Evolutionary conservation across 306 rosid species (phyloP).

Genomic region (Lotus japonicus): DNA sequence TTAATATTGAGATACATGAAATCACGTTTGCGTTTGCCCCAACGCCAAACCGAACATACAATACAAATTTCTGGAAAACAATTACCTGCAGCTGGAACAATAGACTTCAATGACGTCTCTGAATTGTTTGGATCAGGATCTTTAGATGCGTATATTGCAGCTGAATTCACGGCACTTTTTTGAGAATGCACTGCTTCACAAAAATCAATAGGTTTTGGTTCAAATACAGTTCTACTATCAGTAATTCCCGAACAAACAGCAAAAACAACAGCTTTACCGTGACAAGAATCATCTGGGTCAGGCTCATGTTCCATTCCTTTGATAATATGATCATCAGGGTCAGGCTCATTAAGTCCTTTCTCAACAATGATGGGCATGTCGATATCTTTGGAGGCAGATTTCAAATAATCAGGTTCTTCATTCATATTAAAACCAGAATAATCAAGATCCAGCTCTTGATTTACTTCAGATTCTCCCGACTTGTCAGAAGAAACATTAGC

Average conservation of each 20-base stretch:
- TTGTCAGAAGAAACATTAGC: slow-evolving; percentile 32
- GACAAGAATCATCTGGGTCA: slow-evolving; percentile 50
- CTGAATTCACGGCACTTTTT: slow-evolving; percentile 17
- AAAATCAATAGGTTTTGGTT: slow-evolving; percentile 9
- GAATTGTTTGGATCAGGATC: slow-evolving; percentile 43
- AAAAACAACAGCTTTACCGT: slow-evolving; percentile 20
- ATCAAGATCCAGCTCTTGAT: slow-evolving; percentile 47
- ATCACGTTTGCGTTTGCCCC: too few relatives aligned
- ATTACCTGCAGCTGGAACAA: slow-evolving; percentile 18
- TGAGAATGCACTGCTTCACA: slow-evolving; percentile 12
- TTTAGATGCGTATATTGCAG: slow-evolving; percentile 5
- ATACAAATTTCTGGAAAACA: neutral
- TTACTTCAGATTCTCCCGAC: slow-evolving; percentile 28
- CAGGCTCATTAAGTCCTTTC: slow-evolving; percentile 42
- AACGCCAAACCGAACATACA: too few relatives aligned
- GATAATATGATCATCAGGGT: slow-evolving; percentile 36
- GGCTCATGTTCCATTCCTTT: slow-evolving; percentile 45
- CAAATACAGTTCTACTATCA: slow-evolving; percentile 10
- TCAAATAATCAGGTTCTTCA: slow-evolving; percentile 25
- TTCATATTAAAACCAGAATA: slow-evolving; percentile 19
- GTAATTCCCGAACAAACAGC: slow-evolving; percentile 16
- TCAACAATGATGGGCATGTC: slow-evolving; percentile 20
- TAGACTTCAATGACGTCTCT: slow-evolving; percentile 27
- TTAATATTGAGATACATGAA: too few relatives aligned
- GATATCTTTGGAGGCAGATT: slow-evolving; percentile 9